Evolutionary conservation across 345 rosid species (phyloP).

Genomic region (Gossypium thurberi): DNA sequence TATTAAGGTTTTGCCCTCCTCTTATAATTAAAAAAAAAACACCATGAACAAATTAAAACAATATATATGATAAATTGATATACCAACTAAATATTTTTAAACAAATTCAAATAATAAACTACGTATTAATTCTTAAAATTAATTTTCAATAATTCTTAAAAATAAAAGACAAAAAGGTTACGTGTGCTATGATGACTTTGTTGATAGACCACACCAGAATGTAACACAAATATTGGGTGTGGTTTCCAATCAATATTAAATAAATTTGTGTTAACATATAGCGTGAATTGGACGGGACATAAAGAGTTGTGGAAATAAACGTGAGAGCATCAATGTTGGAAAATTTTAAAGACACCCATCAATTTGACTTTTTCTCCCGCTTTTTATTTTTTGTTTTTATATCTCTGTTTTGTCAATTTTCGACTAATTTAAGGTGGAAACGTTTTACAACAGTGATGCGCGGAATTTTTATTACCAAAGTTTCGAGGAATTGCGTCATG

Average conservation of each 20-base stretch:
- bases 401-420: neutral
- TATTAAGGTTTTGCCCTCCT: rapidly evolving
- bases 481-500: too few relatives aligned
- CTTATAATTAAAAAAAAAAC: too few relatives aligned
- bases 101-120: too few relatives aligned
- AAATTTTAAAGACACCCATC: slow-evolving; percentile 1
- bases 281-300: slow-evolving; percentile 11
- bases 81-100: too few relatives aligned
- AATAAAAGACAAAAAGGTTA: too few relatives aligned
- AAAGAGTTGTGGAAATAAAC: neutral
- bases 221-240: neutral
- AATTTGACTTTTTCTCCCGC: slow-evolving; percentile 13
- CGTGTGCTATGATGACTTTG: neutral
- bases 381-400: neutral
- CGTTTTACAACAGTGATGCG: neutral
- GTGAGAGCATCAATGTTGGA: slow-evolving; percentile 10
- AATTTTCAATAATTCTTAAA: too few relatives aligned
- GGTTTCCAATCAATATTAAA: neutral
- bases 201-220: neutral
- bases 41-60: too few relatives aligned
- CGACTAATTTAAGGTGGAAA: neutral
- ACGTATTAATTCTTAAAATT: too few relatives aligned
- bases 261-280: neutral
- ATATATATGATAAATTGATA: too few relatives aligned
- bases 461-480: too few relatives aligned